Evolutionary conservation across 1,284 basidiomycete species (phyloP), one percentile per base, ranked within the genome.

Genomic region (Rhodotorula sp.): DNA sequence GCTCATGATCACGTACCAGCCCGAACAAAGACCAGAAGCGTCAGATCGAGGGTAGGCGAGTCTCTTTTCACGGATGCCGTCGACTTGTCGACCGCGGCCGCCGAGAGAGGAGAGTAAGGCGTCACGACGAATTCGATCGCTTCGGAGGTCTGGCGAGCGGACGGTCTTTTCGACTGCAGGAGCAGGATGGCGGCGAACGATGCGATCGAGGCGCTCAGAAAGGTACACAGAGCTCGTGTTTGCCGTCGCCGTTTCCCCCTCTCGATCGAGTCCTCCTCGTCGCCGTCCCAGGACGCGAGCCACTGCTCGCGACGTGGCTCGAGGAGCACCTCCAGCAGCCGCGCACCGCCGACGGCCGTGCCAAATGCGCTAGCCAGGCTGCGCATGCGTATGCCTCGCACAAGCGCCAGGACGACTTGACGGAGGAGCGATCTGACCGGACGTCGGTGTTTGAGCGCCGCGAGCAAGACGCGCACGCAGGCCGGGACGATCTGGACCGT

Each of bases 11-110:
- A 43, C 38, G 38, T 12, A 43, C 38, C 38, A 43, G 38, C 38
- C 38, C 38, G 77, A 3, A 82, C 81, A 52, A 81, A 76, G 10
- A 81, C 74, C 62, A 82, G 82, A 48, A 82, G 78, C 8, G 81
- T 82, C 28, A 82, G 69, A 67, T 82, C 81, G 66, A 82, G 79
- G 3, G 81, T 82, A 0, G 80, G 78, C 19, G 77, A 79, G 56
- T 72, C 70, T 43, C 26, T 21, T 19, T 5, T 49, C 14, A 21
- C 43, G 62, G 38, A 8, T 34, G 50, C 34, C 49, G 26, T 23
- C n/a, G 21, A 34, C 43, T 23, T 10, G 59, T 55, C 31, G 48
- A 48, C 28, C 54, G 54, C 54, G 15, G 54, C 26, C 15, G 54
- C 23, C 54, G 48, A 19, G 5, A 34, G 50, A 6, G 56, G 55